Conservation (phyloP, 1,284 basidiomycete species). For the Moniliella sp. region DNA sequence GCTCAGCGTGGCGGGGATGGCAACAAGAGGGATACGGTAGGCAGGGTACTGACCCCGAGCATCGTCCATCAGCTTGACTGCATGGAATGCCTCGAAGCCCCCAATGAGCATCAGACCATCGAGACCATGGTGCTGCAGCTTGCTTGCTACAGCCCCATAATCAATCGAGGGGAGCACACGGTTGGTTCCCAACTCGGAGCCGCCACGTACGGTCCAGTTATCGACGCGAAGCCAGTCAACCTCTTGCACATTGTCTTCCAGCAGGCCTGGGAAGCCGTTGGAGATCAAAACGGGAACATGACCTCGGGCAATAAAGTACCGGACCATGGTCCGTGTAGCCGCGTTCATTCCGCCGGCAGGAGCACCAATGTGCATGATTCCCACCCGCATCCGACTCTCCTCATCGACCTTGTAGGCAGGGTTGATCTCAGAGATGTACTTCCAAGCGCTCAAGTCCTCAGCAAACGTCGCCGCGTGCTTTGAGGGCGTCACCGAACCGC, state of each 20-base stretch:
- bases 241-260: conserved; percentile 65
- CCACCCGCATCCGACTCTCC: conserved; percentile 46
- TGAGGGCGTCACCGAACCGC: conserved; percentile 69
- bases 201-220: conserved; percentile 81
- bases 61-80: conserved; percentile 56
- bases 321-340: conserved; percentile 74
- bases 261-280: conserved; percentile 81
- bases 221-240: conserved; percentile 93
- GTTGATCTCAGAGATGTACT: conserved; percentile 35
- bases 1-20: conserved; percentile 55
- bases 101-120: conserved; percentile 73
- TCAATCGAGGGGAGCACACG: conserved; percentile 69
- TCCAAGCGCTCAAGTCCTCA: conserved; percentile 66
- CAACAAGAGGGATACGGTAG: conserved; percentile 44
- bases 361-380: conserved; percentile 82
- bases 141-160: conserved; percentile 57
- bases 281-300: conserved; percentile 73
- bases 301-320: conserved; percentile 75
- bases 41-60: conserved; percentile 61
- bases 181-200: conserved; percentile 95
- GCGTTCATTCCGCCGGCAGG: conserved; percentile 98
- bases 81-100: conserved; percentile 79
- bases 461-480: conserved; percentile 69
- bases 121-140: conserved; percentile 66
- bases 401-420: conserved; percentile 43